Evolutionary conservation across 441 rosid species (phyloP).

Genomic region (Geranium incanum): DNA sequence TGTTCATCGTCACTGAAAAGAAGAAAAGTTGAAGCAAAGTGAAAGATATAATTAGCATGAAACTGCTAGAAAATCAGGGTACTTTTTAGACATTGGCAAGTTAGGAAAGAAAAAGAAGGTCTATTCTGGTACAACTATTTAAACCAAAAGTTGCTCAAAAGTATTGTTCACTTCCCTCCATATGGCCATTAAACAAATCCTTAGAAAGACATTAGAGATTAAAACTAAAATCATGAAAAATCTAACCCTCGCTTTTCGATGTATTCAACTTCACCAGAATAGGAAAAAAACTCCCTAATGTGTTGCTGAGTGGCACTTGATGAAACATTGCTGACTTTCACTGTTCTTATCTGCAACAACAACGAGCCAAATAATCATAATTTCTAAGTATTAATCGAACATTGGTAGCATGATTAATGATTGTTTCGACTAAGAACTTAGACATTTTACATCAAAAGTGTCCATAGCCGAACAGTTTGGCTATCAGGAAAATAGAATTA

Average conservation of each 20-base stretch:
- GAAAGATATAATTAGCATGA: neutral
- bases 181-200: neutral
- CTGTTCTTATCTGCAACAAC: conserved; percentile 17
- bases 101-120: neutral
- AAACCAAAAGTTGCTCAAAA: neutral
- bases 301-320: conserved; percentile 42
- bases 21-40: neutral
- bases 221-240: conserved; percentile 15
- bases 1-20: conserved; percentile 31
- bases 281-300: conserved; percentile 59
- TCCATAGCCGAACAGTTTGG: neutral
- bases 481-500: neutral
- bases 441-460: neutral
- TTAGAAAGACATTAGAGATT: neutral
- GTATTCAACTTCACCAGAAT: conserved; percentile 54
- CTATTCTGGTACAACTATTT: neutral
- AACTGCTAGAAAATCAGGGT: neutral
- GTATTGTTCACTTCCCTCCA: neutral
- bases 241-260: conserved; percentile 45
- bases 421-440: neutral
- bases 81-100: neutral
- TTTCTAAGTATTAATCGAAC: neutral
- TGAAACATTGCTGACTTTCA: conserved; percentile 28
- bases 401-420: neutral
- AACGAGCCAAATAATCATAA: neutral